Evolutionary conservation across 495 filamentous ascomycete species (phyloP), one percentile per base, ranked within the genome.

Genomic region (Pyrenopolyporus hunteri): DNA sequence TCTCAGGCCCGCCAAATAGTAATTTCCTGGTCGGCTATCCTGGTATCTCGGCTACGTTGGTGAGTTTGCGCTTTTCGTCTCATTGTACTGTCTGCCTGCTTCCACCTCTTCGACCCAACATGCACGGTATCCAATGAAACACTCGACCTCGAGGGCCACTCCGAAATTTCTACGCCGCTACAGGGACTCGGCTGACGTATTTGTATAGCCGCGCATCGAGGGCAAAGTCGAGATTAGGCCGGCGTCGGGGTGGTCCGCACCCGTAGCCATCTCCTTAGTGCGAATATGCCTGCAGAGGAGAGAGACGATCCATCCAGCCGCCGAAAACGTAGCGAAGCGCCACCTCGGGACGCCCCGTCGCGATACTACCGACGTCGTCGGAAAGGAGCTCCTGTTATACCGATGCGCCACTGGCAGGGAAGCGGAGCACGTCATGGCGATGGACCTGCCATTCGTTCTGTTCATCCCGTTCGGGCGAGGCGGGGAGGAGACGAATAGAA

Each of bases 171-270:
- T n/a, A n/a, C n/a, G n/a, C n/a, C n/a, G 28, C 23, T 22, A 23
- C 19, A 6, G 16, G 3, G 31, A 26, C 17, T 11, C 14, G 44
- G 78, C 75, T 63, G 39, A 67, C 53, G 26, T 58, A 47, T 32
- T 8, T 56, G 33, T 37, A 14, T 69, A 97, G 91, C 94, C 94
- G 57, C 87, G 94, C 64, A 91, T 98, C 76, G 92, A 97, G 78
- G 94, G 94, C 53, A 97, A 95, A 76, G 94, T 98, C 73, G 94
- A 98, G 78, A 96, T 98, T 63, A 87, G 94, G 52, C 95, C 94
- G 28, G 82, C 82, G 63, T 78, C 84, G 31, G 94, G 94, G 31
- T 85, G 89, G 66, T 90, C 91, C 23, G 91, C 91, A 7, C 91
- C 94, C 14, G 92, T 98, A 74, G 83, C 85, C 64, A 83, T 98